These are phyloP conservation scores for Lecanoromycetidae sp. DNA, from an alignment of 2,329 filamentous ascomycete species.

Conservation along the genomic window DNA sequence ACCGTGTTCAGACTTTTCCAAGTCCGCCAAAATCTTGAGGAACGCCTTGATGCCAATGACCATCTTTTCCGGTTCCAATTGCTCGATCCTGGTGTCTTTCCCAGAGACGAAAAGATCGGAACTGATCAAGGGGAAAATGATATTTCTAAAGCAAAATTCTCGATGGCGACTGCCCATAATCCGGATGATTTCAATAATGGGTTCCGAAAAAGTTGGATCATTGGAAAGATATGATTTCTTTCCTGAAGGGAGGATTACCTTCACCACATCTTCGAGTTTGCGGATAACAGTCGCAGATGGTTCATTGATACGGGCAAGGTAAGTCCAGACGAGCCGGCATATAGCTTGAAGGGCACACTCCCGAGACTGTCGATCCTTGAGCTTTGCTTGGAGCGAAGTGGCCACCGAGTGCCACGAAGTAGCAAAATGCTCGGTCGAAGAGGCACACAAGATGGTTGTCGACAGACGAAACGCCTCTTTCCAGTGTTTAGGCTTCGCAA, in stretches of 20 bases:
- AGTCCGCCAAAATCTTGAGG: conserved; percentile 79
- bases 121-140: conserved; percentile 93
- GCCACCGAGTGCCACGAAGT: conserved; percentile 79
- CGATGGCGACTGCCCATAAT: conserved; percentile 90
- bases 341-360: conserved; percentile 77
- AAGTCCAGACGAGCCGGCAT: conserved; percentile 85
- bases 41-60: conserved; percentile 96
- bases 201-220: conserved; percentile 73
- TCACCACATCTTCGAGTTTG: conserved; percentile 82
- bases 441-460: conserved; percentile 76
- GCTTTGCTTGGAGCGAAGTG: conserved; percentile 61
- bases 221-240: conserved; percentile 72
- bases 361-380: conserved; percentile 71
- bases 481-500: conserved; percentile 90
- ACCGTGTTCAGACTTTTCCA: conserved; percentile 69
- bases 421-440: conserved; percentile 69
- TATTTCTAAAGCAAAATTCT: conserved; percentile 80
- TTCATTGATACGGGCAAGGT: conserved; percentile 75
- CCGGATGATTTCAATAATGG: conserved; percentile 82
- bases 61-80: conserved; percentile 89
- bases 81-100: conserved; percentile 76
- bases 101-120: conserved; percentile 69
- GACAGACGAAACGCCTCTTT: conserved; percentile 75
- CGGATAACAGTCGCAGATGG: conserved; percentile 53
- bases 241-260: conserved; percentile 66